Conservation (phyloP, 2,329 filamentous ascomycete genomes). For the Didymella lethalis region DNA sequence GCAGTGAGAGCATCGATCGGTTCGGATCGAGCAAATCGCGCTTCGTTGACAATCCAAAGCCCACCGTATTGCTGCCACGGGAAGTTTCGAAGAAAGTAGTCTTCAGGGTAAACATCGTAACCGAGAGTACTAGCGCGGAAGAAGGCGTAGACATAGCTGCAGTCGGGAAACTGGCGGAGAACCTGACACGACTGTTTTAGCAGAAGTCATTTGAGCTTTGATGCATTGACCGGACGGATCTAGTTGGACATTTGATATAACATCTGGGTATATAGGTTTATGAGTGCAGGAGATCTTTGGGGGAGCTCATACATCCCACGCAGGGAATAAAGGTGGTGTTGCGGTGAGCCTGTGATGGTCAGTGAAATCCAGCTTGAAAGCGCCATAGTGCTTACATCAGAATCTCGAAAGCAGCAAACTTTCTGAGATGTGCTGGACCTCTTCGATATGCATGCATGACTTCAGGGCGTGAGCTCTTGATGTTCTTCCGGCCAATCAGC, state of each 20-base stretch:
- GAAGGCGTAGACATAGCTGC: slow-evolving; percentile 50
- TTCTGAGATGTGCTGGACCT: slow-evolving; percentile 70
- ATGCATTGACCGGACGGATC: neutral
- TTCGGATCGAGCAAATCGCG: slow-evolving; percentile 47
- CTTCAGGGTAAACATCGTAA: slow-evolving; percentile 51
- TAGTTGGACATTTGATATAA: neutral
- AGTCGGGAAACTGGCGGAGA: slow-evolving; percentile 48
- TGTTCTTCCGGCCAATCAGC: slow-evolving; percentile 60
- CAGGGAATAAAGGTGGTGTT: slow-evolving; percentile 49
- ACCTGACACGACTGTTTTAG: slow-evolving; percentile 44
- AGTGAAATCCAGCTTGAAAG: neutral
- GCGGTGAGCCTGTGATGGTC: slow-evolving; percentile 45
- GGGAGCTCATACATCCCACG: slow-evolving; percentile 52
- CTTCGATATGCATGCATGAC: slow-evolving; percentile 70
- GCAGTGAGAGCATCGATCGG: slow-evolving; percentile 34
- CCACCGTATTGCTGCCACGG: slow-evolving; percentile 51
- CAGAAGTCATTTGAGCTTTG: slow-evolving; percentile 12
- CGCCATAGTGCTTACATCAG: slow-evolving; percentile 66
- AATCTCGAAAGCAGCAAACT: slow-evolving; percentile 80
- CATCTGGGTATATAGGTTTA: neutral
- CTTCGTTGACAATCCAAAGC: slow-evolving; percentile 49
- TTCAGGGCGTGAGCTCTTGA: slow-evolving; percentile 65
- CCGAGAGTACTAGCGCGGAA: slow-evolving; percentile 49
- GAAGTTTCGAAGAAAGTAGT: slow-evolving; percentile 49
- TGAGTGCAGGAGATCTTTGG: slow-evolving; percentile 3